These are phyloP conservation scores for Agrocybe chaxingu DNA, from an alignment of 768 basidiomycete genomes.

Conservation along the genomic window DNA sequence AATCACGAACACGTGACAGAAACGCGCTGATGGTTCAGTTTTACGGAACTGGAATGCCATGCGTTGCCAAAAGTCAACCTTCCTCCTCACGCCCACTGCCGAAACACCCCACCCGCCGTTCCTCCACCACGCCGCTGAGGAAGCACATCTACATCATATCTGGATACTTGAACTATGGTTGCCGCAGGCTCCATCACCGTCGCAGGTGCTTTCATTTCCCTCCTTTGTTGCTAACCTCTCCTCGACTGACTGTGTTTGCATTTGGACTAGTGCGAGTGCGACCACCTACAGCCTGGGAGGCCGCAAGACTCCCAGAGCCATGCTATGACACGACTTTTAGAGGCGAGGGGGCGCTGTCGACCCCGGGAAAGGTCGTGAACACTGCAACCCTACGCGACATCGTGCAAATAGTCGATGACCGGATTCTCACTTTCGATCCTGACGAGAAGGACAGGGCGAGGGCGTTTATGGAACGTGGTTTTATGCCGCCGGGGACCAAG, in stretches of 20 bases:
- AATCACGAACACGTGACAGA: conserved; percentile 33
- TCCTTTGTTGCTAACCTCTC: conserved; percentile 14
- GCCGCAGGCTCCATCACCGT: conserved; percentile 87
- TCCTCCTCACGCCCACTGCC: conserved; percentile 14
- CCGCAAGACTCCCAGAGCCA: conserved; percentile 76
- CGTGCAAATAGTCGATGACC: conserved; percentile 89
- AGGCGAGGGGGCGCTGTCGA: conserved; percentile 83
- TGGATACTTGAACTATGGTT: conserved; percentile 48
- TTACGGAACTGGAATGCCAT: conserved; percentile 13
- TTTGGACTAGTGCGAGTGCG: conserved; percentile 75
- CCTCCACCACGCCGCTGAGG: conserved; percentile 1
- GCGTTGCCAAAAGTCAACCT: conserved; percentile 1
- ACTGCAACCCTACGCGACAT: conserved; percentile 68
- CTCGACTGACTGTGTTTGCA: conserved; percentile 9
- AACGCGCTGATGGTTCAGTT: conserved; percentile 37
- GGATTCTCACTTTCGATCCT: conserved; percentile 94
- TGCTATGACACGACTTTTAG: conserved; percentile 68
- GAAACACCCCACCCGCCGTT: conserved; percentile 11
- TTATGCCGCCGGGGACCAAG: conserved; percentile 82
- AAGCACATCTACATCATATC: neutral
- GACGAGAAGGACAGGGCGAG: conserved; percentile 81
- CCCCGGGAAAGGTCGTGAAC: conserved; percentile 53
- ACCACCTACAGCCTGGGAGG: conserved; percentile 83
- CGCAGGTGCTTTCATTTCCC: conserved; percentile 50
- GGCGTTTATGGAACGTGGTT: conserved; percentile 82